Conservation (phyloP, 371 early-diverging fungal species). For the Mucor plumbeus region DNA sequence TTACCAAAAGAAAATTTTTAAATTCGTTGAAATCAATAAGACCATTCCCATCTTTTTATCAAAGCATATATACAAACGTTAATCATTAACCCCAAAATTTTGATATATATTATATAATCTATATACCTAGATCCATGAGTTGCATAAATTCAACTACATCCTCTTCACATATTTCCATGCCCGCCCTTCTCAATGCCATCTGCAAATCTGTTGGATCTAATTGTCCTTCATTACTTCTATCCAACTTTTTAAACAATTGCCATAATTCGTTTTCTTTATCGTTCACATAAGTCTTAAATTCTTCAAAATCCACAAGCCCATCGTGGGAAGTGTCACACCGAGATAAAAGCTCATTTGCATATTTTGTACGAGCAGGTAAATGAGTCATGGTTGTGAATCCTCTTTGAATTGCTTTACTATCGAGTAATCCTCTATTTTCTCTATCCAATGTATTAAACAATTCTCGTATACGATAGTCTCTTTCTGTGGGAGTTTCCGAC, state of each 20-base stretch:
- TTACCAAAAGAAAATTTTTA: constrained; percentile 73
- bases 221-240: constrained; percentile 60
- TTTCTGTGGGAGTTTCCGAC: constrained; percentile 46
- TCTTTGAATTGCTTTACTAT: constrained; percentile 43
- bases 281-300: constrained; percentile 67
- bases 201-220: constrained; percentile 60
- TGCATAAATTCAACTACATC: constrained; percentile 65
- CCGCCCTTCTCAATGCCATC: constrained; percentile 54
- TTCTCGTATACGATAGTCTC: constrained; percentile 46
- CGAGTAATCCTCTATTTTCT: constrained; percentile 37
- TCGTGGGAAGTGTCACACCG: constrained; percentile 59
- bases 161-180: constrained; percentile 63
- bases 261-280: constrained; percentile 67
- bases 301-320: constrained; percentile 63
- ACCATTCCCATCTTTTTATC: constrained; percentile 64
- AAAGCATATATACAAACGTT: neutral
- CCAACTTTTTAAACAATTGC: constrained; percentile 67
- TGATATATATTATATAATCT: too few species aligned
- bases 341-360: constrained; percentile 57
- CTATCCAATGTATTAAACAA: constrained; percentile 50
- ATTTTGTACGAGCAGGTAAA: constrained; percentile 46
- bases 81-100: neutral
- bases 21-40: constrained; percentile 71
- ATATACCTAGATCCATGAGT: constrained; percentile 58
- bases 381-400: constrained; percentile 51